Conservation (phyloP, 208 protist genomes). For the Leishmania tropica region DNA sequence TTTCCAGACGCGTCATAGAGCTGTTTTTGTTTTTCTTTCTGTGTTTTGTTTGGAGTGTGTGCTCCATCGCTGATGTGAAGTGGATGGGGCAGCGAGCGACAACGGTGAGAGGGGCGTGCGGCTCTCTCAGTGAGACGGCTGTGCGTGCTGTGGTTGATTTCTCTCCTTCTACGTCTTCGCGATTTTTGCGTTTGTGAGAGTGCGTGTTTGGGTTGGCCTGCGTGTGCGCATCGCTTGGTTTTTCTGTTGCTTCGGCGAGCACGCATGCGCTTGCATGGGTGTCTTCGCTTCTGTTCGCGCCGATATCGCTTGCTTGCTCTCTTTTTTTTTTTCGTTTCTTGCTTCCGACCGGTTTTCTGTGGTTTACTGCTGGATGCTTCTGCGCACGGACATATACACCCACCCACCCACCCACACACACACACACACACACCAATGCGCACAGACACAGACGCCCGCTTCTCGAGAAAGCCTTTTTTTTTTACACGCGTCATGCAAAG, state of each 20-base stretch:
- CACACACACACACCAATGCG: too few relatives aligned
- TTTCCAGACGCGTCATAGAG: background rate
- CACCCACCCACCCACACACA: too few relatives aligned
- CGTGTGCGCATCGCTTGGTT: constrained; percentile 4
- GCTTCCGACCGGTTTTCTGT: background rate
- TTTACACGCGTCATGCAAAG: background rate
- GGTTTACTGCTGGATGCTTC: background rate
- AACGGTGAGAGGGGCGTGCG: background rate
- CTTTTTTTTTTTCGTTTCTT: background rate
- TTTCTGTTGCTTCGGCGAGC: background rate
- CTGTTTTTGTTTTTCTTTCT: background rate
- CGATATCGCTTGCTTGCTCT: background rate
- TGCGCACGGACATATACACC: background rate
- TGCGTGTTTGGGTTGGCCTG: background rate
- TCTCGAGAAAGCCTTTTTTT: background rate
- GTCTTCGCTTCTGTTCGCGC: constrained; percentile 4
- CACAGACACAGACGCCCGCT: background rate
- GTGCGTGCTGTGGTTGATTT: background rate
- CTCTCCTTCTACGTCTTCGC: background rate
- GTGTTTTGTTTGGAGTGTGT: background rate
- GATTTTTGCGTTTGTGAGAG: background rate
- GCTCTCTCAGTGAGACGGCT: background rate
- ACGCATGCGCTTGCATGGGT: background rate
- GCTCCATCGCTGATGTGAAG: background rate
- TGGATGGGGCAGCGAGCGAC: background rate